Evolutionary conservation across 371 early-diverging fungal genomes (phyloP).

Genomic region (Rhizopus delemar): DNA sequence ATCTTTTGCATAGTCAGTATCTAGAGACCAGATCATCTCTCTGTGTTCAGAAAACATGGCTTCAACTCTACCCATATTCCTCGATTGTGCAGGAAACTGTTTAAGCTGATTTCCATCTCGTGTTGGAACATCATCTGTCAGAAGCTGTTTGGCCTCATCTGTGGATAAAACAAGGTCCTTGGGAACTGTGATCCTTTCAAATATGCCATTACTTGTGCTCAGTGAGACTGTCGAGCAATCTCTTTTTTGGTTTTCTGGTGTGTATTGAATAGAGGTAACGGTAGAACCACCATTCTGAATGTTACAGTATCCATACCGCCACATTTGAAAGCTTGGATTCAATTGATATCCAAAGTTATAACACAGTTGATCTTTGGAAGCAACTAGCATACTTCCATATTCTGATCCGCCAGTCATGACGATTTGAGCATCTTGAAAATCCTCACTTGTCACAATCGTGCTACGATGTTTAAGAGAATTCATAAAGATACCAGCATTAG

Average conservation of each 20-base stretch:
- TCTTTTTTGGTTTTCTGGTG: no score
- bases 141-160: slow-evolving; percentile 3
- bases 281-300: no score
- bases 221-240: neutral
- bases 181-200: slow-evolving; percentile 10
- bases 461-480: neutral
- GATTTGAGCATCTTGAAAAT: neutral
- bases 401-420: neutral
- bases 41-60: neutral
- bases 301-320: slow-evolving; percentile 11
- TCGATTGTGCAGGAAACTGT: neutral
- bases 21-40: slow-evolving; percentile 28
- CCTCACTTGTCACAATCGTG: neutral
- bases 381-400: slow-evolving; percentile 15
- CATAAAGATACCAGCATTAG: neutral
- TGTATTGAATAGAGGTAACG: neutral
- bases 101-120: neutral
- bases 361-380: neutral
- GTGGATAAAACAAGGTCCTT: slow-evolving; percentile 2
- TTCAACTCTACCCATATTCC: neutral
- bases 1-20: slow-evolving; percentile 9
- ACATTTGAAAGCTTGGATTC: slow-evolving; percentile 30
- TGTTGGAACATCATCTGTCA: slow-evolving; percentile 2
- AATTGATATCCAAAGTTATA: slow-evolving; percentile 33
- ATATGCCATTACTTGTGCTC: slow-evolving; percentile 5